Evolutionary conservation across 2,329 filamentous ascomycete species (phyloP).

Genomic region (Meredithiella fracta): DNA sequence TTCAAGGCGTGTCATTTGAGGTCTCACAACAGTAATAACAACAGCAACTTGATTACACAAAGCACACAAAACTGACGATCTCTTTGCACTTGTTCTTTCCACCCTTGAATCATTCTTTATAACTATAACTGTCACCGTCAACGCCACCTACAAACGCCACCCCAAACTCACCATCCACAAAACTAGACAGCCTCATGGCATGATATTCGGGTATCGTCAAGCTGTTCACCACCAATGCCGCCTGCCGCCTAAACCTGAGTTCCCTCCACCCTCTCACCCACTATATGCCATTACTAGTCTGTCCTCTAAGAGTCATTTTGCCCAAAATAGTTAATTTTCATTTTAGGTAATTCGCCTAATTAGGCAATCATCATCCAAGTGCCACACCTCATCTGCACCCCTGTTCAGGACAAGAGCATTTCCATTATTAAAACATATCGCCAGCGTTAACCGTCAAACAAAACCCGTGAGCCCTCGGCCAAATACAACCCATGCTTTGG

Average conservation of each 20-base stretch:
- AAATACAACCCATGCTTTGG: background rate
- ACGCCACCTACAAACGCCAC: no score
- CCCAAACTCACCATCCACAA: no score
- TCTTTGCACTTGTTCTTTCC: no score
- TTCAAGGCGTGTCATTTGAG: no score
- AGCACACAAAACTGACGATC: no score
- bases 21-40: no score
- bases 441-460: background rate
- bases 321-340: background rate
- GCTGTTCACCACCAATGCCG: background rate
- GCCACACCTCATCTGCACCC: background rate
- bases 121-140: no score
- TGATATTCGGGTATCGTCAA: conserved; percentile 1
- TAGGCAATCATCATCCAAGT: background rate
- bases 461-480: background rate
- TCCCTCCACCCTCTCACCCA: background rate
- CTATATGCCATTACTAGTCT: no score
- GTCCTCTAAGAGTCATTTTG: no score
- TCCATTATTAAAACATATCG: background rate
- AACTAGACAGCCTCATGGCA: background rate
- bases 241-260: background rate
- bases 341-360: background rate
- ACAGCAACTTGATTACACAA: no score
- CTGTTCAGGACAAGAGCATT: background rate
- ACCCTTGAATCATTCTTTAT: no score